These are phyloP conservation scores for Arthrobotrys sphaeroides DNA, from an alignment of 2,329 filamentous ascomycete species.

Conservation along the genomic window DNA sequence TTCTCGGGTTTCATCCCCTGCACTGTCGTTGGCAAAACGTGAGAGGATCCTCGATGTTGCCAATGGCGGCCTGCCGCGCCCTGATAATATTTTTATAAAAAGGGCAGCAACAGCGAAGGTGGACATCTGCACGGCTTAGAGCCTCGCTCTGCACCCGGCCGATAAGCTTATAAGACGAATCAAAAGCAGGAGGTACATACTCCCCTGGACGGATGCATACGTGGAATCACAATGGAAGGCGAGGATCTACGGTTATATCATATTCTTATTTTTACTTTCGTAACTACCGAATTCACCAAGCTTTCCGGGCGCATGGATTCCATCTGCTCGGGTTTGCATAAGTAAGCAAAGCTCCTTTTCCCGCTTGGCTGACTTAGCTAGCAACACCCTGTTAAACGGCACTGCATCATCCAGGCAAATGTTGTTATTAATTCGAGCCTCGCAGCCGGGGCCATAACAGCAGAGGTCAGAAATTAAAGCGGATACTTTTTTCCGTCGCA, in stretches of 20 bases:
- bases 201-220: constrained; percentile 3
- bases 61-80: not conserved
- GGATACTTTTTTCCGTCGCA: constrained; percentile 52
- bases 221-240: constrained; percentile 35
- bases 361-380: constrained; percentile 39
- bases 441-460: constrained; percentile 22
- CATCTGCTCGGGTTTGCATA: constrained; percentile 45
- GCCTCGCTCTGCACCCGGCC: constrained; percentile 1
- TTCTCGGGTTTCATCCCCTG: constrained; percentile 13
- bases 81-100: constrained; percentile 1
- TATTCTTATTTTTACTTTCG: constrained; percentile 47
- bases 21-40: constrained; percentile 2
- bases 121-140: constrained; percentile 17
- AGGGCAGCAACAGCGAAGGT: constrained; percentile 21
- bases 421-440: constrained; percentile 46
- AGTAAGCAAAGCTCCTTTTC: constrained; percentile 52
- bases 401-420: constrained; percentile 25
- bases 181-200: constrained; percentile 20
- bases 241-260: constrained; percentile 48
- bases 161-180: constrained; percentile 24
- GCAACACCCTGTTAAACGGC: constrained; percentile 29
- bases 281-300: constrained; percentile 53
- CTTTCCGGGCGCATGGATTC: constrained; percentile 40
- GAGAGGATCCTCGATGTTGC: constrained; percentile 4
- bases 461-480: constrained; percentile 15